Evolutionary conservation across 768 basidiomycete genomes (phyloP), one percentile per base, ranked within the genome.

Genomic region (Boletus rubescentipes): DNA sequence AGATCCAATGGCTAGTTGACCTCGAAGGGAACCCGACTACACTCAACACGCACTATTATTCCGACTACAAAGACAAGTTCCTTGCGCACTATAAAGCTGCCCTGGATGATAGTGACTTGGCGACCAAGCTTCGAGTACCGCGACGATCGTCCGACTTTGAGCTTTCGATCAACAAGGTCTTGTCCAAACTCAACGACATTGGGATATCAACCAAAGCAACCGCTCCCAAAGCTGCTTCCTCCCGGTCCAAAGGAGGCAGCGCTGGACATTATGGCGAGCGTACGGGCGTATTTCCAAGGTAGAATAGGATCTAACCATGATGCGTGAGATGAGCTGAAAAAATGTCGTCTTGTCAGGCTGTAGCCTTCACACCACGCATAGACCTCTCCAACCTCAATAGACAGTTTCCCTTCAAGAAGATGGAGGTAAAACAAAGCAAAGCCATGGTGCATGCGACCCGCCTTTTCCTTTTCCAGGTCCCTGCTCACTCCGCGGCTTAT

Each of bases 321-420:
- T n/a, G 3, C 30, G 26, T 46, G 39, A 16, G 46, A 3, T 41
- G 3, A 23, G 31, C 21, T 44, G 34, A 54, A 99, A 99, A 77
- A 98, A 98, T 67, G 79, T 98, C 41, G 93, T 96, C 14, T 75
- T 97, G 45, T 87, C 92, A 1, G 95, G 95, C 29, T 98, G 98
- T 63, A 90, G 91, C n/a, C n/a, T n/a, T 18, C 79, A 89, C 67
- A 96, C 97, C 58, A 93, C 93, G 0, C 18, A 99, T 99, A 69
- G 96, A 99, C 78, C 79, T 99, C 39, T 96, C 93, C 45, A 99
- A 99, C 69, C 77, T 98, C 48, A 99, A 99, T 66, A 83, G 96
- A 20, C 96, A 98, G 64, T 99, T 98, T 70, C 76, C 98, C 37
- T 99, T 99, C 75, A 82, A 83, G 58, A 98, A 98, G 74, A 96